Percentiles rank a stretch among this genome's conserved stretches.
phyloP scores from a whole-genome alignment of 2,329 filamentous ascomycete genomes.

The Fusarium cyanostomum region DNA sequence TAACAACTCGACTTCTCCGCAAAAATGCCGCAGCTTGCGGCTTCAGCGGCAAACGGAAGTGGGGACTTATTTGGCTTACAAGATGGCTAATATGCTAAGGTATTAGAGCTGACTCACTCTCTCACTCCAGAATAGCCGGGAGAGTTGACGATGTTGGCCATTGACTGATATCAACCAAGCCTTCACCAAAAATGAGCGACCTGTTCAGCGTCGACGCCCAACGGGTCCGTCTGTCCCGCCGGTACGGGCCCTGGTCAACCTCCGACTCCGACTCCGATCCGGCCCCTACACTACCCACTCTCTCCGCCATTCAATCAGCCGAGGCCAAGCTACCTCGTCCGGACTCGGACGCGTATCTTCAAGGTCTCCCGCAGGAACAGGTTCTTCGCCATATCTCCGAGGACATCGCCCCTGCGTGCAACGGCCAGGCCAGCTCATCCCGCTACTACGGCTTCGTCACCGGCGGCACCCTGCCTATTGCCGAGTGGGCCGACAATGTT shows the following conservation, averaged over 20 bases:
- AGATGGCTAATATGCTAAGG: not conserved
- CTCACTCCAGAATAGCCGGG: not conserved
- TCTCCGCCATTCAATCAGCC: constrained; percentile 48
- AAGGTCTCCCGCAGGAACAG: constrained; percentile 43
- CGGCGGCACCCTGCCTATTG: constrained; percentile 81
- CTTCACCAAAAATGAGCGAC: constrained; percentile 35
- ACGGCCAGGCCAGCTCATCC: constrained; percentile 68
- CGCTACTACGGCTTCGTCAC: constrained; percentile 92
- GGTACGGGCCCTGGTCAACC: constrained; percentile 9
- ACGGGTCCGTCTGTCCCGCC: constrained; percentile 36
- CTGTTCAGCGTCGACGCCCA: constrained; percentile 42
- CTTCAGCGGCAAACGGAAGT: constrained; percentile 21
- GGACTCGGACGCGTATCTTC: constrained; percentile 45
- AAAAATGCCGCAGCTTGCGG: constrained; percentile 24
- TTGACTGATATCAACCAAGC: not conserved
- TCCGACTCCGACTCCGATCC: constrained; percentile 15
- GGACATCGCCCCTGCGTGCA: constrained; percentile 68
- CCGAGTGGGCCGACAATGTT: constrained; percentile 84
- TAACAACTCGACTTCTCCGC: constrained; percentile 1
- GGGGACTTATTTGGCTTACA: constrained; percentile 6
- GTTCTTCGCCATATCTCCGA: constrained; percentile 54
- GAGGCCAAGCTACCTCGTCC: constrained; percentile 52
- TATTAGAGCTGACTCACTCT: not conserved
- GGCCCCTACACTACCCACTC: constrained; percentile 53
- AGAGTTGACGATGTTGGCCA: not conserved